Conservation (phyloP, 805 yeast species). For the Schizosaccharomyces cryophilus region DNA sequence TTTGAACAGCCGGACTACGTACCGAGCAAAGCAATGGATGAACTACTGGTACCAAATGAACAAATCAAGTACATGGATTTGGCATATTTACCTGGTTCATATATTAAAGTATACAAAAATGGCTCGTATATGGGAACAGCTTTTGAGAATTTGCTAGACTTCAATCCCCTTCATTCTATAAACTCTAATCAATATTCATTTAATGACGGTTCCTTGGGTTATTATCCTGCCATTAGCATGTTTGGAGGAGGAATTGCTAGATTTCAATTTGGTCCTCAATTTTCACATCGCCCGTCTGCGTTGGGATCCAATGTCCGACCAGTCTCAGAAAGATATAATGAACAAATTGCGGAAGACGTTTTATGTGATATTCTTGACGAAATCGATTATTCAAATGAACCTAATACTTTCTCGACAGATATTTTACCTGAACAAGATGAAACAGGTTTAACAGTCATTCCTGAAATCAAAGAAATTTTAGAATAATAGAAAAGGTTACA, state of each 20-base stretch:
- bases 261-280: conserved; percentile 43
- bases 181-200: conserved; percentile 14
- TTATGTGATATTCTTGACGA: conserved; percentile 72
- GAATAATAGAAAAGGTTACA: neutral
- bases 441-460: neutral
- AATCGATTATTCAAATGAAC: conserved; percentile 17
- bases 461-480: neutral
- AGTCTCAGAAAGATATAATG: conserved; percentile 36
- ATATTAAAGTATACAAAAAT: conserved; percentile 47
- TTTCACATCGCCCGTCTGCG: conserved; percentile 16
- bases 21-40: conserved; percentile 45
- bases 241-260: conserved; percentile 56
- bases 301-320: conserved; percentile 18
- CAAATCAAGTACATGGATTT: conserved; percentile 18
- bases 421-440: conserved; percentile 11
- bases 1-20: conserved; percentile 71
- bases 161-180: conserved; percentile 51
- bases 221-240: conserved; percentile 72
- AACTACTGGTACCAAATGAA: conserved; percentile 23
- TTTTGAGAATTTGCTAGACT: conserved; percentile 44
- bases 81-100: conserved; percentile 23
- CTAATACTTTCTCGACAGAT: neutral
- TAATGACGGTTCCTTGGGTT: conserved; percentile 74
- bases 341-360: conserved; percentile 54
- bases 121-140: conserved; percentile 45